Percentiles rank a stretch among this genome's conserved stretches.
These are phyloP conservation scores for Alternaria consortialis DNA, from an alignment of 2,329 filamentous ascomycete species.

Conservation along the genomic window DNA sequence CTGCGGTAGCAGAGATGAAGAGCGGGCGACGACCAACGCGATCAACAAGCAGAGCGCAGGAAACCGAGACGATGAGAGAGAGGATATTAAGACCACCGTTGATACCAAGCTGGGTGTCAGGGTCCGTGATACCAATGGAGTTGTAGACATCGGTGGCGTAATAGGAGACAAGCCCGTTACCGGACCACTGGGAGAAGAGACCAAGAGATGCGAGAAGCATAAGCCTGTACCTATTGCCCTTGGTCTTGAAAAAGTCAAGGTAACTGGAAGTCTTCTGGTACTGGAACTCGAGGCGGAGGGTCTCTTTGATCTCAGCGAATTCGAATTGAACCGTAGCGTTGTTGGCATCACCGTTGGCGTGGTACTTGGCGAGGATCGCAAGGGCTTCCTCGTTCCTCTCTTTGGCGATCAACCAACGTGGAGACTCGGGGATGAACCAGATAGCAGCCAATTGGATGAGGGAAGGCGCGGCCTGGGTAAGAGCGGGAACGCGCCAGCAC, in stretches of 20 bases:
- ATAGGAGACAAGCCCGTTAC: conserved; percentile 73
- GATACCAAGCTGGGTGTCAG: conserved; percentile 48
- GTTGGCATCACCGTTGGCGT: conserved; percentile 67
- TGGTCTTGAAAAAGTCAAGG: conserved; percentile 68
- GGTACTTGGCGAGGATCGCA: conserved; percentile 68
- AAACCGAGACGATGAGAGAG: conserved; percentile 66
- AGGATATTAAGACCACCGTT: conserved; percentile 68
- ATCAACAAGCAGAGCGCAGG: conserved; percentile 65
- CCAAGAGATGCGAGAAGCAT: conserved; percentile 70
- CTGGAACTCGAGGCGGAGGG: conserved; percentile 66
- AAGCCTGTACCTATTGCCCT: conserved; percentile 71
- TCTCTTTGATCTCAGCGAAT: conserved; percentile 72
- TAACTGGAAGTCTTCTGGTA: conserved; percentile 62
- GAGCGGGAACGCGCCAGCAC: conserved; percentile 62
- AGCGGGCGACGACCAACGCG: conserved; percentile 56
- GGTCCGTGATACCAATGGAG: conserved; percentile 66
- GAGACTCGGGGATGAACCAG: conserved; percentile 67
- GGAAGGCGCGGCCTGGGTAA: conserved; percentile 60
- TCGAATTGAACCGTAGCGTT: conserved; percentile 72
- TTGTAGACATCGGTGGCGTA: conserved; percentile 71
- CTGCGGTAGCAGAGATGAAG: conserved; percentile 42
- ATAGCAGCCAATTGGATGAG: conserved; percentile 71
- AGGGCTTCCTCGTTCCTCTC: conserved; percentile 71
- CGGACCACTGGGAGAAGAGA: conserved; percentile 73
- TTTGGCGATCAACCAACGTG: conserved; percentile 69